Evolutionary conservation across 441 rosid species (phyloP), one percentile per base, ranked within the genome.

Genomic region (Erodium moschatum): DNA sequence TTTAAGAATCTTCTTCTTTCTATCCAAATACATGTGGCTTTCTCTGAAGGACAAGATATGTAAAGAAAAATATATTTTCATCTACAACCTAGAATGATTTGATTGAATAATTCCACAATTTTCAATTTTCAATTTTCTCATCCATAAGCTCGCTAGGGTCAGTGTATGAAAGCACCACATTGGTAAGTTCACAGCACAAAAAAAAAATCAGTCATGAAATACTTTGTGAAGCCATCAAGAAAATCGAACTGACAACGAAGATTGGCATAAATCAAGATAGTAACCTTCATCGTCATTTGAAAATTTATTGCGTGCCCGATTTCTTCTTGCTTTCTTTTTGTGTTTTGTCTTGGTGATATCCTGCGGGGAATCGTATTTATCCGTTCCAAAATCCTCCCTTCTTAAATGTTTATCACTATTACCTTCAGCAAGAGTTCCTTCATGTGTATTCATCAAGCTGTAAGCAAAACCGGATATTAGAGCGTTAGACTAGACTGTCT

Each of bases 281-380:
- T 60, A 71, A 88, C 96, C 97, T 85, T 78, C 77, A 73, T 67
- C 67, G 16, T 74, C 75, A 46, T 69, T 70, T 31, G 74, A 73
- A 15, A 64, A 69, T 67, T 79, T 86, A 76, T 76, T 81, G 38
- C 9, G 78, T 6, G 69, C 68, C 66, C 78, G 80, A 68, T 24
- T 40, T 8, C 44, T 82, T 77, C 85, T 84, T 13, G 81, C 81
- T 81, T 80, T 86, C 81, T 73, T 87, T 73, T 86, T 85, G 72
- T 66, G 40, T 76, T 82, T 85, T 61, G 1, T 78, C 54, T 20
- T 19, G 15, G 77, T 69, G 73, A 71, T 58, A 46, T 69, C 78
- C 19, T 44, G 77, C 72, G 56, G 78, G 58, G 69, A 54, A 64
- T 74, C 66, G 8, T 67, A 64, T 74, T 75, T 70, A 70, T 83